A percentile compares a stretch with the other conserved stretches of the same genome.
Conservation (phyloP, 2,329 filamentous ascomycete species). For the Talaromyces piceae region DNA sequence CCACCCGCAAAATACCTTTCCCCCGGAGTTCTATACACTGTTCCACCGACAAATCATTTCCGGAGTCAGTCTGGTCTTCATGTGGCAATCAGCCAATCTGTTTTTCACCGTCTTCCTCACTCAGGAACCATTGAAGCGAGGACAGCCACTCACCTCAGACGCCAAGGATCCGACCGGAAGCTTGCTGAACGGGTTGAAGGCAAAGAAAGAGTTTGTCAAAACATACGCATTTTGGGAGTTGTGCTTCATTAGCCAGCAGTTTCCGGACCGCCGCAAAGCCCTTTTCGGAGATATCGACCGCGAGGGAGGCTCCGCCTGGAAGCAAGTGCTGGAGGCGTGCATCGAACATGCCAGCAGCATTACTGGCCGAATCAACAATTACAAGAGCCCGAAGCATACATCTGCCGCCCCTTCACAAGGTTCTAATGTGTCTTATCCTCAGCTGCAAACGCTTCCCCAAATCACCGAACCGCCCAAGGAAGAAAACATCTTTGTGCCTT, state of each 20-base stretch:
- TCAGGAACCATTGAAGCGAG: constrained; percentile 74
- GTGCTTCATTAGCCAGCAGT: constrained; percentile 67
- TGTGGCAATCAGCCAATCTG: constrained; percentile 72
- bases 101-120: constrained; percentile 76
- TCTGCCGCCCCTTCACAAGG: constrained; percentile 27
- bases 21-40: constrained; percentile 52
- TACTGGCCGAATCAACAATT: constrained; percentile 58
- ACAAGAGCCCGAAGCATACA: constrained; percentile 44
- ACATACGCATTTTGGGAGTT: constrained; percentile 90
- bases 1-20: constrained; percentile 45
- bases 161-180: constrained; percentile 90
- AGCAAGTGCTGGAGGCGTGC: constrained; percentile 65
- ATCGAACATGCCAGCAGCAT: constrained; percentile 63
- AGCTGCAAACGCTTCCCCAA: constrained; percentile 42
- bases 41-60: constrained; percentile 52
- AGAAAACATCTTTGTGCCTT: constrained; percentile 41
- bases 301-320: constrained; percentile 70
- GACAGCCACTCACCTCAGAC: constrained; percentile 72
- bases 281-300: constrained; percentile 87
- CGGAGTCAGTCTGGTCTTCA: constrained; percentile 58
- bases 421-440: constrained; percentile 21
- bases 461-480: constrained; percentile 43
- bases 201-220: constrained; percentile 71
- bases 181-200: constrained; percentile 72
- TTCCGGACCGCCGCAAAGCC: constrained; percentile 65